A percentile compares a stretch with the other conserved stretches of the same genome.
Conservation (phyloP, 2,329 filamentous ascomycete species). For the Fusarium lyarnte region DNA sequence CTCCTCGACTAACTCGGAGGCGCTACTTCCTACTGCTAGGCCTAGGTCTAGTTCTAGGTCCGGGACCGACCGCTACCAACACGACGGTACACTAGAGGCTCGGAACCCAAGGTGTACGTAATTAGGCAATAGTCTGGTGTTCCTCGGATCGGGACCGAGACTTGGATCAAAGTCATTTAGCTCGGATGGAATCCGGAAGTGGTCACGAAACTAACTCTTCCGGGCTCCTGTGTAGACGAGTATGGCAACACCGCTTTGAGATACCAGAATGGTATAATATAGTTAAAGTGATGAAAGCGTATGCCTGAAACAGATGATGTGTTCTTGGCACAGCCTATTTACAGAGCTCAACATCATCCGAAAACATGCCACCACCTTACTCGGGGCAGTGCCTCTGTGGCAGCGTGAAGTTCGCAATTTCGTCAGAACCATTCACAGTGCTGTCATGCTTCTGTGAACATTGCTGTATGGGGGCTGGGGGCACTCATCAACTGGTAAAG, state of each 20-base stretch:
- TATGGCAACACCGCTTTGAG: background rate
- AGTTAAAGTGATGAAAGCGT: rapidly evolving
- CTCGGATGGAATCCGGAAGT: background rate
- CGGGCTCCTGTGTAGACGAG: background rate
- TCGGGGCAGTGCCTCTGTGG: conserved; percentile 35
- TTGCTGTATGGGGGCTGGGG: conserved; percentile 34
- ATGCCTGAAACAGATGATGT: rapidly evolving
- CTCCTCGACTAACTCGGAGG: background rate
- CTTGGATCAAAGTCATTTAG: background rate
- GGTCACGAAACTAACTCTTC: background rate
- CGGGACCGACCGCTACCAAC: background rate
- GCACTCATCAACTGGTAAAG: conserved; percentile 32
- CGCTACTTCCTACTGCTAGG: no score
- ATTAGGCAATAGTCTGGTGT: background rate
- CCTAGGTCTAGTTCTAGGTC: background rate
- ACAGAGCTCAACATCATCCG: rapidly evolving
- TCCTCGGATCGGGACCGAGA: background rate
- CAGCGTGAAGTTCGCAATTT: conserved; percentile 5
- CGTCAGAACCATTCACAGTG: conserved; percentile 25
- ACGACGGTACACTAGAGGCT: background rate
- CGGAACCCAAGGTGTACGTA: no score
- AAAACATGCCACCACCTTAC: conserved; percentile 22
- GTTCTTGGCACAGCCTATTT: rapidly evolving
- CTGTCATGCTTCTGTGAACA: conserved; percentile 38
- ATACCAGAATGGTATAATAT: background rate